Evolutionary conservation across 305 asterid genomes (phyloP).

Genomic region (Salvia sclarea): DNA sequence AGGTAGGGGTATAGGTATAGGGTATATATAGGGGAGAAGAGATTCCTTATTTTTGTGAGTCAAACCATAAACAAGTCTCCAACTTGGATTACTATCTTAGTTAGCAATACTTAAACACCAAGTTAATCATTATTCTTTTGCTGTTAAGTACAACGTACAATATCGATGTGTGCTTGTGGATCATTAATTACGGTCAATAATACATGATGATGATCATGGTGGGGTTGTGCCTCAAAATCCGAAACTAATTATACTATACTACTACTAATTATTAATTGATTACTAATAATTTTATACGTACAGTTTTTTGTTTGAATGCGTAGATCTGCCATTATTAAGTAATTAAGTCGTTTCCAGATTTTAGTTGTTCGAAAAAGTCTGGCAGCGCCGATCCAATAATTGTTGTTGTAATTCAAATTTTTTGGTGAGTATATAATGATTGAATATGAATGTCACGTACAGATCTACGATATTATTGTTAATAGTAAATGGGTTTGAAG

Average conservation of each 20-base stretch:
- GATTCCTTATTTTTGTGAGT: conserved; percentile 6
- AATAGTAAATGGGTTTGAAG: background rate
- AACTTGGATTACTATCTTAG: conserved; percentile 21
- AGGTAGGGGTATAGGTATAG: too few species aligned
- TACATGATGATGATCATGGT: conserved; percentile 19
- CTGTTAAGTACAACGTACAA: conserved; percentile 32
- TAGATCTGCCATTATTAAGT: conserved; percentile 24
- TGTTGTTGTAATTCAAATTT: conserved; percentile 2
- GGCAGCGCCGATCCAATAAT: conserved; percentile 30
- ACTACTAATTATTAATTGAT: background rate
- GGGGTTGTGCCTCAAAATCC: conserved; percentile 37
- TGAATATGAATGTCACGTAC: conserved; percentile 22
- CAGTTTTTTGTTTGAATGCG: conserved; percentile 9
- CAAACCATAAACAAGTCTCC: conserved; percentile 27
- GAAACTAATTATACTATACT: conserved; percentile 14
- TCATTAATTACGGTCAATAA: conserved; percentile 33
- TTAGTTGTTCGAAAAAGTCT: conserved; percentile 25
- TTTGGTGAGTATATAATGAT: conserved; percentile 9
- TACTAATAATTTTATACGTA: background rate
- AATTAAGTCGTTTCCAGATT: conserved; percentile 12
- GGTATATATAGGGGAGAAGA: conserved; percentile 22
- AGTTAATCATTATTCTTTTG: background rate
- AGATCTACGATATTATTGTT: conserved; percentile 12
- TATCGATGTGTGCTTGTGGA: conserved; percentile 6
- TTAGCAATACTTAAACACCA: conserved; percentile 19